phyloP scores from a whole-genome alignment of 2,329 filamentous ascomycete genomes.

The Coniochaeta hoffmannii region DNA sequence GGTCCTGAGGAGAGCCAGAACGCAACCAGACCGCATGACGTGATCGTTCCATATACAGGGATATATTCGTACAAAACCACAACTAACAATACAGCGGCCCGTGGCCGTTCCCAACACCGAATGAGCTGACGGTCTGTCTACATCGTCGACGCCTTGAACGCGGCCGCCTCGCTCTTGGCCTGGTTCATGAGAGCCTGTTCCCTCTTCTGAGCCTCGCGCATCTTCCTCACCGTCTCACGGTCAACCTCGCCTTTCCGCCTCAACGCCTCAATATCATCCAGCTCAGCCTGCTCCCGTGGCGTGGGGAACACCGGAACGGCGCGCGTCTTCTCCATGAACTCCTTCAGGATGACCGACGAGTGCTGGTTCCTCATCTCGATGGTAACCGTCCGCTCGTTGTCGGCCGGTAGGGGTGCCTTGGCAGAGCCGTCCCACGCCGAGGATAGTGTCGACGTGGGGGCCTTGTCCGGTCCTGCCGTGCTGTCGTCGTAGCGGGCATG shows the following conservation, averaged over 20 bases:
- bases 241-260: slow-evolving; percentile 44
- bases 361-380: slow-evolving; percentile 59
- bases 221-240: slow-evolving; percentile 42
- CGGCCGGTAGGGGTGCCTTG: slow-evolving; percentile 39
- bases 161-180: slow-evolving; percentile 44
- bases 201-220: slow-evolving; percentile 49
- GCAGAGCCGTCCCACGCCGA: slow-evolving; percentile 41
- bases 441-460: slow-evolving; percentile 4
- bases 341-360: slow-evolving; percentile 54
- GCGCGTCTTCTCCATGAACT: slow-evolving; percentile 55
- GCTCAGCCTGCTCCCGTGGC: slow-evolving; percentile 49
- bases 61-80: slow-evolving; percentile 10
- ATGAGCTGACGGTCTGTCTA: background rate
- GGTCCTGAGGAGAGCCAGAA: background rate
- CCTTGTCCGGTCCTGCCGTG: background rate
- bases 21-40: background rate
- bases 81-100: background rate
- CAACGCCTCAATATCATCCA: slow-evolving; percentile 50
- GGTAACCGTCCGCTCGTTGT: slow-evolving; percentile 41
- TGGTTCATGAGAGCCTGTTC: slow-evolving; percentile 52
- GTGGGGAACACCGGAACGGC: slow-evolving; percentile 51
- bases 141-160: slow-evolving; percentile 23
- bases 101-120: background rate
- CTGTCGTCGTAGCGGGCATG: background rate
- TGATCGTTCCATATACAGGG: slow-evolving; percentile 11